Evolutionary conservation across 768 basidiomycete species (phyloP), one percentile per base, ranked within the genome.

Genomic region (Serendipita vermifera): DNA sequence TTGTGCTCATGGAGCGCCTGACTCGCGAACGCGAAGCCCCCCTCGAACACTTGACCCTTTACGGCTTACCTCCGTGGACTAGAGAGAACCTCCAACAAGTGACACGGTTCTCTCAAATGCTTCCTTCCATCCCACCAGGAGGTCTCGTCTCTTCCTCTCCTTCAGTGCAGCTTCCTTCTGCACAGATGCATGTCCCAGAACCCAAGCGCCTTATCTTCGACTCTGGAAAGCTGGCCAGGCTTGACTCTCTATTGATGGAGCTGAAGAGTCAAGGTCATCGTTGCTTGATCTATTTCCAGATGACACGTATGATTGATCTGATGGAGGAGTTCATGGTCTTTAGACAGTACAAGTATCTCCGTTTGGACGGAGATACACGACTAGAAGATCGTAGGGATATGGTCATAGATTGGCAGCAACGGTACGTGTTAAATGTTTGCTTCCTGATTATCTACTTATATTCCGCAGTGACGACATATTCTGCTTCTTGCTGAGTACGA

Each of bases 281-380:
- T 41, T 90, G 94, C 13, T 70, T 99, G 63, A 77, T 99, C 17
- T 99, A 98, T 71, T 98, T 97, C 82, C 96, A 99, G 69, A 99
- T 99, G 96, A 98, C 94, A 11, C 81, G 85, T 58, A 99, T 98
- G 96, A 96, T 99, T 84, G 93, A 97, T 67, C 74, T 98, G 51
- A 93, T 98, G 81, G 96, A 98, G 68, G 96, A 98, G 67, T 99
- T 97, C 67, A 75, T 99, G 59, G 89, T 96, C 57, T 96, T 87
- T 71, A 83, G 94, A 2, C 93, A 97, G 67, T 91, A 91, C 74
- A 93, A 91, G 68, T 96, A 97, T 65, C 72, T 96, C 15, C 79
- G 93, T 33, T 71, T 97, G 56, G 93, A 97, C 69, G 93, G 93
- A 33, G 87, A 87, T 1, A 94, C 91, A 27, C 91, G 93, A 62